A percentile compares a stretch with the other conserved stretches of the same genome.
Conservation (phyloP, 306 rosid species). For the Abrus precatorius region DNA sequence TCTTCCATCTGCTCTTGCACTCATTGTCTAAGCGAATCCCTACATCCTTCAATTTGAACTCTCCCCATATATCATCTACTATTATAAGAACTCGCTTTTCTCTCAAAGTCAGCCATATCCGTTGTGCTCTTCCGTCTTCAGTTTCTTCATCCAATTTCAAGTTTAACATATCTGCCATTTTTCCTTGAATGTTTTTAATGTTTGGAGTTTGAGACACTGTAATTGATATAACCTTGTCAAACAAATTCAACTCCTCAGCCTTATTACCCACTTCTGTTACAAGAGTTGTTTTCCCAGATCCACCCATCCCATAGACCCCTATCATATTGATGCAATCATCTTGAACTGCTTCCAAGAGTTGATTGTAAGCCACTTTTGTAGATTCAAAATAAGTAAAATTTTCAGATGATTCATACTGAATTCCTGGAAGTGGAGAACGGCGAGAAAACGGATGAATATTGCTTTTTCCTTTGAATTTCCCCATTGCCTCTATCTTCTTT, state of each 20-base stretch:
- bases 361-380: slow-evolving; percentile 3
- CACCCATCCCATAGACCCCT: slow-evolving; percentile 31
- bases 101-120: not conserved
- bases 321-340: not conserved
- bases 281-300: slow-evolving; percentile 23
- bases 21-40: not conserved
- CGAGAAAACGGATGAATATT: slow-evolving; percentile 1
- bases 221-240: not conserved
- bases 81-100: slow-evolving; percentile 8
- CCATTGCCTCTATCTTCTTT: not conserved
- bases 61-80: slow-evolving; percentile 25
- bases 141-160: not conserved
- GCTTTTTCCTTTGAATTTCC: not conserved
- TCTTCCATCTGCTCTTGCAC: not conserved
- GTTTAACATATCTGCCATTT: not conserved
- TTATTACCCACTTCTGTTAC: slow-evolving; percentile 21
- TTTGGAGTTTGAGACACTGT: slow-evolving; percentile 14
- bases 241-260: not conserved
- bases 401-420: not conserved
- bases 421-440: not conserved
- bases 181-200: not conserved
- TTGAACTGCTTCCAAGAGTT: slow-evolving; percentile 3
- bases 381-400: slow-evolving; percentile 16
- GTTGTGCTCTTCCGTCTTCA: slow-evolving; percentile 10
- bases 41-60: not conserved